Base-by-base conservation (phyloP, 495 filamentous ascomycete genomes). In the Patellaria atrata region DNA sequence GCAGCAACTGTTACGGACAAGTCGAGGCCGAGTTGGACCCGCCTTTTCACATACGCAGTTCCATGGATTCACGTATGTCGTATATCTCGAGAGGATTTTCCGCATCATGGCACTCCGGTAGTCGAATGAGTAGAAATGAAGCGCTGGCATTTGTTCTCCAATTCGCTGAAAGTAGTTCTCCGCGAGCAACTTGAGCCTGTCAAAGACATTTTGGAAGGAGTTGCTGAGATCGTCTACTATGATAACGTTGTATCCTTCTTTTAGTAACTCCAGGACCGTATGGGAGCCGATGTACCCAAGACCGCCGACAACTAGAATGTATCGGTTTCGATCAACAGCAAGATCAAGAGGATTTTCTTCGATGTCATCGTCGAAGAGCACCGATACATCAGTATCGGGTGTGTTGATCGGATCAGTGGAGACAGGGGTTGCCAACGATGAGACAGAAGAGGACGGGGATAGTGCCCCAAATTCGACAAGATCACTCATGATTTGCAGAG, bases 231-330 rank as follows among this genome's bases (percentile, higher is more conserved):
- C 67, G 59, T 78, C 73, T 50, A 77, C 62, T 27, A 77, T 61
- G 45, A 76, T 59, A 19, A 78, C 70, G 51, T 75, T 75, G 53
- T 72, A 68, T 13, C 63, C 63, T 13, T 62, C 65, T 35, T 75
- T 69, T 29, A 78, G 59, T 22, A 78, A 54, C 47, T 78, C 73
- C 24, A 76, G 51, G 28, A 63, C 63, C 4, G 73, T 76, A 54
- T 76, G 73, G 30, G 67, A 72, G 37, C 73, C 73, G 44, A 78
- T 75, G 46, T 75, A 78, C 3, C 73, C 73, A 13, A 75, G 58
- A 6, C 73, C 73, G n/a, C 73, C 73, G 27, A 73, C 70, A 30
- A 77, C 70, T 13, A 76, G 61, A 35, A 75, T 68, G 51, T 52
- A 45, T 6, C 23, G 35, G 12, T 44, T 22, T 20, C 36, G 38